Evolutionary conservation across 2,329 filamentous ascomycete genomes (phyloP).

Genomic region (Fusarium musae): DNA sequence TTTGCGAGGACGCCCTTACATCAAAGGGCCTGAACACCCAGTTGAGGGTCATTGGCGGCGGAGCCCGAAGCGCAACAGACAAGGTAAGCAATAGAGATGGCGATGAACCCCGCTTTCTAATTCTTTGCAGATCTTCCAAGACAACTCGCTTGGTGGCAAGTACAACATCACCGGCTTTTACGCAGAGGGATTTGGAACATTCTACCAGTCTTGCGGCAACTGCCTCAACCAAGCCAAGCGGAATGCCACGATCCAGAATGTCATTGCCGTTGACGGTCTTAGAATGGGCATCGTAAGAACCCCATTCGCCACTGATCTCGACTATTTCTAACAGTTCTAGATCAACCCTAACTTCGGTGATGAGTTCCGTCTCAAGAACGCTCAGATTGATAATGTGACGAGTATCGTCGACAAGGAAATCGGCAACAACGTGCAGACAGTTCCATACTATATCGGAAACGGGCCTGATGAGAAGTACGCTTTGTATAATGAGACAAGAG

Average conservation of each 20-base stretch:
- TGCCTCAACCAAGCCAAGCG: conserved; percentile 45
- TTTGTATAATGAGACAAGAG: conserved; percentile 43
- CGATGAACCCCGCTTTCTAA: fast-evolving
- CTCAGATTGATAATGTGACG: conserved; percentile 41
- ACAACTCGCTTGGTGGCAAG: conserved; percentile 46
- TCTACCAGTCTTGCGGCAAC: conserved; percentile 47
- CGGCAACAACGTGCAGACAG: conserved; percentile 45
- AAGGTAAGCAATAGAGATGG: conserved; percentile 17
- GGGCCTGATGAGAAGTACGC: conserved; percentile 47
- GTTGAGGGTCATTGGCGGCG: conserved; percentile 45
- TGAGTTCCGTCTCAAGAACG: conserved; percentile 45
- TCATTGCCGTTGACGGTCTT: conserved; percentile 40
- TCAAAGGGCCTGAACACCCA: conserved; percentile 47
- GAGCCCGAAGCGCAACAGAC: conserved; percentile 45
- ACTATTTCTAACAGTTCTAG: background rate
- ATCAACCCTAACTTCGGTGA: conserved; percentile 47
- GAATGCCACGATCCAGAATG: conserved; percentile 45
- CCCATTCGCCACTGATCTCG: fast-evolving
- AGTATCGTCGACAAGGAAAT: conserved; percentile 45
- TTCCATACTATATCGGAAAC: conserved; percentile 40
- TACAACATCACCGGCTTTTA: conserved; percentile 48
- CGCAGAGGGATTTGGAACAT: conserved; percentile 44
- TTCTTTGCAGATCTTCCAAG: conserved; percentile 42
- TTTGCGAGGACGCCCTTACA: conserved; percentile 45
- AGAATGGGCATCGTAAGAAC: conserved; percentile 42